Conservation (phyloP, 257 asterid species). For the Jaltomata sinuosa region DNA sequence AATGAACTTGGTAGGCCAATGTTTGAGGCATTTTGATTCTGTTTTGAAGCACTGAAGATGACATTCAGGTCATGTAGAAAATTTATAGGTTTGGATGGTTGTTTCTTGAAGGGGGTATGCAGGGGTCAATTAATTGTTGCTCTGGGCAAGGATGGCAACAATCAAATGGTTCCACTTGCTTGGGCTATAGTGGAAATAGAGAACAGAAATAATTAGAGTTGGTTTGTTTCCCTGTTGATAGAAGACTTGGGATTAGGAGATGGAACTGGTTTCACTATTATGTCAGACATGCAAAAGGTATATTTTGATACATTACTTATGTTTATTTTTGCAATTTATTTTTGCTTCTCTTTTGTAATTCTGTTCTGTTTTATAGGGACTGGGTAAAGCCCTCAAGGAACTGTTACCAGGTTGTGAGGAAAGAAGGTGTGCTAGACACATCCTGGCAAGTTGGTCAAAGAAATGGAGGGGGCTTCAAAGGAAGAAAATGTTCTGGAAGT, state of each 20-base stretch:
- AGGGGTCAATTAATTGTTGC: not conserved
- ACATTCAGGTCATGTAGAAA: not conserved
- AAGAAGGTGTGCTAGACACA: not conserved
- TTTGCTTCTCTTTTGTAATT: not conserved
- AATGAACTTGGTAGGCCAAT: not conserved
- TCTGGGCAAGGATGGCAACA: not conserved
- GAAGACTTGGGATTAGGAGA: not conserved
- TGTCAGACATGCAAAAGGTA: not conserved
- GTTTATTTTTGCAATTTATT: not conserved
- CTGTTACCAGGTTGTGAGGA: not conserved
- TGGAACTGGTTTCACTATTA: not conserved
- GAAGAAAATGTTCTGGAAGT: not conserved
- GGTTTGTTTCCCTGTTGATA: not conserved
- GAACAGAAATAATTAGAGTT: not conserved
- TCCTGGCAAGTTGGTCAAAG: not conserved
- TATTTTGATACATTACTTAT: not conserved
- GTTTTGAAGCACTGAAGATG: not conserved
- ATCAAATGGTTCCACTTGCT: not conserved
- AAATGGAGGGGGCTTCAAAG: not conserved
- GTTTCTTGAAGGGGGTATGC: not conserved
- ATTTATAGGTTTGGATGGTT: not conserved
- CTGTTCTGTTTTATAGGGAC: not conserved
- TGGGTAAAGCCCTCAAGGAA: not conserved
- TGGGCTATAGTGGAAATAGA: not conserved
- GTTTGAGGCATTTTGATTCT: not conserved